Evolutionary conservation across 1,139 yeast species (phyloP), one percentile per base, ranked within the genome.

Genomic region (Protomyces macrosporus): DNA sequence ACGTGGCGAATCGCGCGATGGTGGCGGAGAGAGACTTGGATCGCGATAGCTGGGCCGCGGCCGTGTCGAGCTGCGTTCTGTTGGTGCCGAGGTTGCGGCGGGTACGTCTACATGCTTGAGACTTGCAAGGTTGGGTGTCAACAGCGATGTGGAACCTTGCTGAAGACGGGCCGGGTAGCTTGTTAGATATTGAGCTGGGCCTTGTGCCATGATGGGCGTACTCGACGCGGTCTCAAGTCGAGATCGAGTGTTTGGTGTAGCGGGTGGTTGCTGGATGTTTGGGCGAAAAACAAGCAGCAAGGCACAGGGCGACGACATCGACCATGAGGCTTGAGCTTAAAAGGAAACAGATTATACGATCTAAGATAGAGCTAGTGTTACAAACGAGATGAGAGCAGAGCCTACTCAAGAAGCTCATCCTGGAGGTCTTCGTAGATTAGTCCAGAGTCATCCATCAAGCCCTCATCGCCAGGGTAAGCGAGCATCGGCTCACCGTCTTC

Each of bases 131-230:
- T 58, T 52, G 34, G 70, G 69, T 2, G 65, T 69, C 55, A 61
- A 66, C 64, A 69, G 68, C 65, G 65, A 67, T 66, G 62, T 70
- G 68, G 37, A 63, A 52, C 64, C 72, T 64, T 53, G 68, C 68
- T 51, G 70, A 68, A 62, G 70, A 35, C 70, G 70, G 52, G 67
- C 67, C 6, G 67, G 65, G 63, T 66, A 68, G 32, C 65, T 63
- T n/a, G 68, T 68, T 35, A 68, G 63, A 53, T 52, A 40, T 23
- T 55, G 67, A 10, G 32, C 12, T 10, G 23, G 9, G 9, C 30
- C 48, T 16, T 42, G 48, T 66, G 66, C 66, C 70, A 64, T 64
- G 70, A 35, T 16, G 10, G 3, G 1, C n/a, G n/a, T 37, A n/a
- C 42, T 37, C 42, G 42, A 37, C 42, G 42, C n/a, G 10, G 10